Evolutionary conservation across 2,329 filamentous ascomycete species (phyloP).

Genomic region (Paraphoma sp.): DNA sequence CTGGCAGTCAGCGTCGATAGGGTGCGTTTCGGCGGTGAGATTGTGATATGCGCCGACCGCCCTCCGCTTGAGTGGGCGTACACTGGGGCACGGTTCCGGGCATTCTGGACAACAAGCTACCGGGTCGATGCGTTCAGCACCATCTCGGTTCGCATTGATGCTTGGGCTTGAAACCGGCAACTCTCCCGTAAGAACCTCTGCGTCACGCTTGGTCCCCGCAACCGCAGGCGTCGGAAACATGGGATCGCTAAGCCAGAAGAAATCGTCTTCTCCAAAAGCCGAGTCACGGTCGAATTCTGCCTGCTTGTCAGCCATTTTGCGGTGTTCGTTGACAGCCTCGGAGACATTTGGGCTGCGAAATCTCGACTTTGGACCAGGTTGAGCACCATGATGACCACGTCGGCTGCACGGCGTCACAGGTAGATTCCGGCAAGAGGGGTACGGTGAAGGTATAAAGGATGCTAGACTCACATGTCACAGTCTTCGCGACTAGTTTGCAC

Average conservation of each 20-base stretch:
- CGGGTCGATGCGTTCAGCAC: constrained; percentile 32
- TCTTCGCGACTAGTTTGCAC: not conserved
- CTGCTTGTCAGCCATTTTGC: constrained; percentile 37
- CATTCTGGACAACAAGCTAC: constrained; percentile 38
- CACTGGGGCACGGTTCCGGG: constrained; percentile 26
- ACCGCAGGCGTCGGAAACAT: constrained; percentile 37
- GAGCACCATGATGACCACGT: too few species aligned
- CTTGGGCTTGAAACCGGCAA: constrained; percentile 17
- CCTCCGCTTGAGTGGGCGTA: constrained; percentile 41
- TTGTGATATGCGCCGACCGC: constrained; percentile 43
- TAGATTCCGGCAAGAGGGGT: not conserved
- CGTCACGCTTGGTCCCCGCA: constrained; percentile 43
- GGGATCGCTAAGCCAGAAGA: constrained; percentile 27
- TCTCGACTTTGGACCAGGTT: not conserved
- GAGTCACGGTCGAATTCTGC: constrained; percentile 35
- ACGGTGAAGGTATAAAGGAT: not conserved
- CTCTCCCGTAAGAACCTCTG: constrained; percentile 26
- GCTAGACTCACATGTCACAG: not conserved
- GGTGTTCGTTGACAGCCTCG: constrained; percentile 2
- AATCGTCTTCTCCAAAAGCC: constrained; percentile 40
- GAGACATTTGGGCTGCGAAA: not conserved
- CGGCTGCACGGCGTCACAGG: not conserved
- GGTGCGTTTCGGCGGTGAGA: constrained; percentile 19
- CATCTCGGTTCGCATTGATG: constrained; percentile 24
- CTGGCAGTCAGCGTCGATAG: constrained; percentile 33